Percentiles rank a stretch among this genome's conserved stretches.
These are phyloP conservation scores for Cercospora brassicicola DNA, from an alignment of 2,329 filamentous ascomycete genomes.

Conservation along the genomic window DNA sequence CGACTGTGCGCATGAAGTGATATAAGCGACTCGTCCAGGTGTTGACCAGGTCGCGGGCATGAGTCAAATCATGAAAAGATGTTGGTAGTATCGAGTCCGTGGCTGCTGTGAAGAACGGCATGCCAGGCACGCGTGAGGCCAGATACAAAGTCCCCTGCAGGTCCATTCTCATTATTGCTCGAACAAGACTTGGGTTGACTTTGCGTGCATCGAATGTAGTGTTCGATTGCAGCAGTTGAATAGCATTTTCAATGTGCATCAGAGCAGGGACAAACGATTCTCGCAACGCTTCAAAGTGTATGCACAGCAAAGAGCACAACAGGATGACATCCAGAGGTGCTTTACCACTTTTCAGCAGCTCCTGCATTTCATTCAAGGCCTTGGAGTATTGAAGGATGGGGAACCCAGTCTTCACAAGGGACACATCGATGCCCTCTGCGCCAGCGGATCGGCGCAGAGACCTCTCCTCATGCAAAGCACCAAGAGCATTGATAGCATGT, in stretches of 20 bases:
- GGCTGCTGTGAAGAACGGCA: constrained; percentile 33
- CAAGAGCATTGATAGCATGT: constrained; percentile 38
- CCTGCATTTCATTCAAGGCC: constrained; percentile 35
- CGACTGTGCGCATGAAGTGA: constrained; percentile 34
- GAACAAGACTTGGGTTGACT: constrained; percentile 33
- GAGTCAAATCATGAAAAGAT: constrained; percentile 32
- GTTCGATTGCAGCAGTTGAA: constrained; percentile 33
- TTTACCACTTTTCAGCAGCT: constrained; percentile 27
- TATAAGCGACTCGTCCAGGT: constrained; percentile 35
- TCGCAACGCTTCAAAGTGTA: constrained; percentile 39
- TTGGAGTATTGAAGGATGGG: constrained; percentile 37
- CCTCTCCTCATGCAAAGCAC: constrained; percentile 36
- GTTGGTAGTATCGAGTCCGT: constrained; percentile 31
- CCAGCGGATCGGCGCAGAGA: constrained; percentile 21
- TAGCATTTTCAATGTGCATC: constrained; percentile 38
- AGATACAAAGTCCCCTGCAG: constrained; percentile 35
- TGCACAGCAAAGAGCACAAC: constrained; percentile 36
- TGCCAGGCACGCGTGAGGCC: constrained; percentile 32
- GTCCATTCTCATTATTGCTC: constrained; percentile 37
- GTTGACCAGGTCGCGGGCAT: constrained; percentile 34
- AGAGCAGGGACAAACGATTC: constrained; percentile 37
- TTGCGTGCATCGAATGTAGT: constrained; percentile 27
- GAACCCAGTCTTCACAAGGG: constrained; percentile 30
- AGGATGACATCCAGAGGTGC: constrained; percentile 34
- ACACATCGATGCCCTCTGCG: constrained; percentile 24